These are phyloP conservation scores for Hypsizygus marmoreus DNA, from an alignment of 768 basidiomycete genomes.

Conservation along the genomic window DNA sequence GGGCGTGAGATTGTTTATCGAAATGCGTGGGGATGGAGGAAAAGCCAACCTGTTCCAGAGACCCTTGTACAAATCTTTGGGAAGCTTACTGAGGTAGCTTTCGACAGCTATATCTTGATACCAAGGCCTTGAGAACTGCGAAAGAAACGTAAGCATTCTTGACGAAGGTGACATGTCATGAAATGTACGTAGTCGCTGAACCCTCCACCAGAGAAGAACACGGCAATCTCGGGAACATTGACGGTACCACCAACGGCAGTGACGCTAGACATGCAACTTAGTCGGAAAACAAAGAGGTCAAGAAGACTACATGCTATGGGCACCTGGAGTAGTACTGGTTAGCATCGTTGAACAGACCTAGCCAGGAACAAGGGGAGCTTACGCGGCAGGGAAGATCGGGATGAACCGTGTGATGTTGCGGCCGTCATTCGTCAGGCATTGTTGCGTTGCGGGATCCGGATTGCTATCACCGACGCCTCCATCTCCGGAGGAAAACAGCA, in stretches of 20 bases:
- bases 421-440: constrained; percentile 52
- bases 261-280: constrained; percentile 37
- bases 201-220: constrained; percentile 56
- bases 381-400: constrained; percentile 55
- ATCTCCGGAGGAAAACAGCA: constrained; percentile 60
- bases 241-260: constrained; percentile 61
- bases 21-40: not conserved
- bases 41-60: constrained; percentile 24
- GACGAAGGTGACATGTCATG: not conserved
- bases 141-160: not conserved
- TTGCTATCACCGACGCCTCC: constrained; percentile 56
- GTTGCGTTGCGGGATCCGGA: constrained; percentile 40
- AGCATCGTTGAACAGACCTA: not conserved
- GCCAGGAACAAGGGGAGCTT: constrained; percentile 11
- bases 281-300: not conserved
- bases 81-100: constrained; percentile 25
- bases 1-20: not conserved
- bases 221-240: constrained; percentile 48
- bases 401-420: constrained; percentile 44
- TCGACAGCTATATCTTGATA: constrained; percentile 40
- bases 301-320: constrained; percentile 6
- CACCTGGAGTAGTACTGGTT: constrained; percentile 4
- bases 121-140: constrained; percentile 18
- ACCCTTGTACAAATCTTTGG: constrained; percentile 23
- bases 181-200: constrained; percentile 53